Percentiles rank a stretch among this genome's conserved stretches.
These are phyloP conservation scores for Hymenotorrendiella dingleyae DNA, from an alignment of 2,329 filamentous ascomycete genomes.

Conservation along the genomic window DNA sequence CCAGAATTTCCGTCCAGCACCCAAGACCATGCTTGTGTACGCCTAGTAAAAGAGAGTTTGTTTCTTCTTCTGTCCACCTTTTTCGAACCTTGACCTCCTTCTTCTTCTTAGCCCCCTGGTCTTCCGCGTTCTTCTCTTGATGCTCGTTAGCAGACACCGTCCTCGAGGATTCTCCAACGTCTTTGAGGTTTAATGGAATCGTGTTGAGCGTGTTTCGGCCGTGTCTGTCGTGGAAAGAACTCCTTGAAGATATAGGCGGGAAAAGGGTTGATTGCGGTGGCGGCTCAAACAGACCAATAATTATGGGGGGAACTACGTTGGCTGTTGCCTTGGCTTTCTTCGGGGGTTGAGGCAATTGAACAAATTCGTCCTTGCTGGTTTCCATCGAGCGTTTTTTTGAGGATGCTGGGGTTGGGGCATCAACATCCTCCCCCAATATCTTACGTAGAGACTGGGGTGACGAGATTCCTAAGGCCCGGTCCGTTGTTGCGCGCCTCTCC, in stretches of 20 bases:
- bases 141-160: background rate
- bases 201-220: constrained; percentile 33
- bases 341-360: constrained; percentile 57
- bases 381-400: constrained; percentile 50
- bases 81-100: constrained; percentile 51
- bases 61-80: constrained; percentile 62
- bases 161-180: constrained; percentile 4
- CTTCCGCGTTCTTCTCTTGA: constrained; percentile 4
- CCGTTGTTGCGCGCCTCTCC: constrained; percentile 8
- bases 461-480: constrained; percentile 25
- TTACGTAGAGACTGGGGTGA: constrained; percentile 31
- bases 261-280: constrained; percentile 54
- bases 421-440: constrained; percentile 29
- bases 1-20: constrained; percentile 59
- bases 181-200: constrained; percentile 16
- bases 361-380: constrained; percentile 53
- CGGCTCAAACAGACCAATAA: constrained; percentile 57
- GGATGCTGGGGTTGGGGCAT: constrained; percentile 17
- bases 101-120: constrained; percentile 20
- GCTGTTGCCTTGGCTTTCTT: constrained; percentile 56
- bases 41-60: constrained; percentile 54
- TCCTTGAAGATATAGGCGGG: constrained; percentile 55
- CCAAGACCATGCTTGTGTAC: constrained; percentile 59
- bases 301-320: constrained; percentile 57
- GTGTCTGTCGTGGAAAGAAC: constrained; percentile 46